Evolutionary conservation across 2,329 filamentous ascomycete genomes (phyloP).

Genomic region (Ilyonectria robusta): DNA sequence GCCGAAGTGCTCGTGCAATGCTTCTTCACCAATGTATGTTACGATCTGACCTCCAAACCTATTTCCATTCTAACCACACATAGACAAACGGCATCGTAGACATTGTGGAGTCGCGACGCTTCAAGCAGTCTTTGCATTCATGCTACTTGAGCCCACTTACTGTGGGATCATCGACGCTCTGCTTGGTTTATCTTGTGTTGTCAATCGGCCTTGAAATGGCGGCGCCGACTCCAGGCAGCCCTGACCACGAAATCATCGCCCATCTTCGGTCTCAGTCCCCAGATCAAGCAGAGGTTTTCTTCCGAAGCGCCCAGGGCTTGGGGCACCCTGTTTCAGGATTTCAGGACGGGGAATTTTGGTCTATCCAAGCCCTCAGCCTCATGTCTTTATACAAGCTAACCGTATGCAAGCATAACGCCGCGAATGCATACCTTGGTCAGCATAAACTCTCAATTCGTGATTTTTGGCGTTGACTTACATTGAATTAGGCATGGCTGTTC

Average conservation of each 20-base stretch:
- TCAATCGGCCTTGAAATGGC: constrained; percentile 74
- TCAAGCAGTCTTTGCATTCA: constrained; percentile 63
- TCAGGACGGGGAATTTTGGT: constrained; percentile 76
- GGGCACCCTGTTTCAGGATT: constrained; percentile 62
- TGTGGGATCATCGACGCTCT: constrained; percentile 66
- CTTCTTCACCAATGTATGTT: constrained; percentile 72
- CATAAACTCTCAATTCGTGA: not conserved
- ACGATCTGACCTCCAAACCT: not conserved
- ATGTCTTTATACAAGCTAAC: constrained; percentile 76
- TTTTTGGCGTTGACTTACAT: constrained; percentile 24
- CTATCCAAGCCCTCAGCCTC: constrained; percentile 73
- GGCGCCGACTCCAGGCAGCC: constrained; percentile 63
- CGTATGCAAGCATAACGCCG: constrained; percentile 73
- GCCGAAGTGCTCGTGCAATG: constrained; percentile 62
- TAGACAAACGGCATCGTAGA: constrained; percentile 74
- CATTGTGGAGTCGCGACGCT: constrained; percentile 67
- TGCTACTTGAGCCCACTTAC: constrained; percentile 69
- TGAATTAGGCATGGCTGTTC: constrained; percentile 71
- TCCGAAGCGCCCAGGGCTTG: constrained; percentile 70
- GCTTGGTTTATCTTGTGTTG: constrained; percentile 73
- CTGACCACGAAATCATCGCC: constrained; percentile 65
- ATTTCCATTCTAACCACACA: not conserved
- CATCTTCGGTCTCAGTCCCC: constrained; percentile 63
- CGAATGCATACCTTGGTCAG: constrained; percentile 73
- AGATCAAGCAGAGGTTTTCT: constrained; percentile 74